Evolutionary conservation across 192 early-diverging fungal genomes (phyloP).

Genomic region (Martensiomyces pterosporus): DNA sequence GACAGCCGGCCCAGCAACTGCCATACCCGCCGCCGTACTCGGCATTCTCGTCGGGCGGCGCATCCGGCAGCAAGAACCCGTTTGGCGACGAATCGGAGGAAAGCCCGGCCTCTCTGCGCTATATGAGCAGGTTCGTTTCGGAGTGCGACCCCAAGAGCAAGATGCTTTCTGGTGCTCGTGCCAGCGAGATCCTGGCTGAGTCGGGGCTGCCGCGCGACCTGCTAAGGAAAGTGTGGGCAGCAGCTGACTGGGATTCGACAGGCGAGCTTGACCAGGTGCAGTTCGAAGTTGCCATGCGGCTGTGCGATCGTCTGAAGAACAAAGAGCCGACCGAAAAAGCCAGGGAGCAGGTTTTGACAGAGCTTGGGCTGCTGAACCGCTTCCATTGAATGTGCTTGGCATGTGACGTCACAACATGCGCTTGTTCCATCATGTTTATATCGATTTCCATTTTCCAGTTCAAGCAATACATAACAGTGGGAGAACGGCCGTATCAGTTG

Average conservation of each 20-base stretch:
- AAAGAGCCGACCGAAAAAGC: constrained; percentile 26
- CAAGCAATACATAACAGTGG: not conserved
- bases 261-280: constrained; percentile 83
- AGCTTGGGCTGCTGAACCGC: constrained; percentile 37
- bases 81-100: constrained; percentile 56
- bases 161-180: constrained; percentile 17
- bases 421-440: not conserved
- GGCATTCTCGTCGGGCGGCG: constrained; percentile 30
- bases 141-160: constrained; percentile 34
- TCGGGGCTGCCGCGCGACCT: constrained; percentile 61
- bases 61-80: constrained; percentile 56
- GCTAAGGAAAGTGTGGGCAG: constrained; percentile 69
- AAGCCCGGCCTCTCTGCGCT: constrained; percentile 56
- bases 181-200: constrained; percentile 48
- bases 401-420: not conserved
- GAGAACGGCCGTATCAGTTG: no score
- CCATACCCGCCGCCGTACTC: constrained; percentile 44
- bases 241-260: constrained; percentile 74
- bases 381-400: constrained; percentile 1
- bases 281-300: constrained; percentile 79
- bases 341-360: constrained; percentile 22
- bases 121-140: constrained; percentile 25
- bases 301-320: constrained; percentile 47
- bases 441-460: not conserved
- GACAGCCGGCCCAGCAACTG: not conserved